Percentiles rank a stretch among this genome's conserved stretches.
These are phyloP conservation scores for Cardamine chenopodiifolia DNA, from an alignment of 345 rosid genomes.

Conservation along the genomic window DNA sequence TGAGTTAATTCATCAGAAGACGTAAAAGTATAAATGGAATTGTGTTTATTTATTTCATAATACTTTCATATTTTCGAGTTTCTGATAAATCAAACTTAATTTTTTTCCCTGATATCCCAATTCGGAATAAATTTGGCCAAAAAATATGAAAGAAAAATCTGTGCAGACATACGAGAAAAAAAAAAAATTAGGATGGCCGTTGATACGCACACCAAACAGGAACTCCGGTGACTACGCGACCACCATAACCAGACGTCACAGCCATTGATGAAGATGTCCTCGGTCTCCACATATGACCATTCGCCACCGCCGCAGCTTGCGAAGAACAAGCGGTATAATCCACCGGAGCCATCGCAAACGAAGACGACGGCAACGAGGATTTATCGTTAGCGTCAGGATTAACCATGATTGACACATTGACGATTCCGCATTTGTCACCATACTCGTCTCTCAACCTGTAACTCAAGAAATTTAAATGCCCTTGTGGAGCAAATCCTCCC, in stretches of 20 bases:
- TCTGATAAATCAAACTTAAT: neutral
- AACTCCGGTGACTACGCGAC: constrained; percentile 52
- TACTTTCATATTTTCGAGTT: neutral
- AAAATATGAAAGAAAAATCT: neutral
- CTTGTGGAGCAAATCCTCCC: constrained; percentile 53
- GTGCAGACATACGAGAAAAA: neutral
- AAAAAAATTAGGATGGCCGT: constrained; percentile 1
- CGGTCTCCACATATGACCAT: constrained; percentile 36
- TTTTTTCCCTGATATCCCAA: neutral
- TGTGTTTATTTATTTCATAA: neutral
- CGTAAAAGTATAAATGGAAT: neutral
- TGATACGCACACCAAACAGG: constrained; percentile 49
- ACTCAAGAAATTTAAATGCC: constrained; percentile 67
- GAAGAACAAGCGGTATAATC: constrained; percentile 25
- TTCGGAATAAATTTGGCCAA: neutral
- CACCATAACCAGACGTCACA: neutral
- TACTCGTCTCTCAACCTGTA: constrained; percentile 58
- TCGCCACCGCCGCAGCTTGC: constrained; percentile 22
- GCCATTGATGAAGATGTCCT: constrained; percentile 29
- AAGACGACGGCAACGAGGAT: constrained; percentile 2
- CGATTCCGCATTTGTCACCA: constrained; percentile 56
- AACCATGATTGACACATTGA: constrained; percentile 64
- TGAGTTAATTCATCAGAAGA: neutral
- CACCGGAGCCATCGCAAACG: neutral
- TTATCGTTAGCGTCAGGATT: constrained; percentile 30